Evolutionary conservation across 768 basidiomycete species (phyloP).

Genomic region (Ramaria sp.): DNA sequence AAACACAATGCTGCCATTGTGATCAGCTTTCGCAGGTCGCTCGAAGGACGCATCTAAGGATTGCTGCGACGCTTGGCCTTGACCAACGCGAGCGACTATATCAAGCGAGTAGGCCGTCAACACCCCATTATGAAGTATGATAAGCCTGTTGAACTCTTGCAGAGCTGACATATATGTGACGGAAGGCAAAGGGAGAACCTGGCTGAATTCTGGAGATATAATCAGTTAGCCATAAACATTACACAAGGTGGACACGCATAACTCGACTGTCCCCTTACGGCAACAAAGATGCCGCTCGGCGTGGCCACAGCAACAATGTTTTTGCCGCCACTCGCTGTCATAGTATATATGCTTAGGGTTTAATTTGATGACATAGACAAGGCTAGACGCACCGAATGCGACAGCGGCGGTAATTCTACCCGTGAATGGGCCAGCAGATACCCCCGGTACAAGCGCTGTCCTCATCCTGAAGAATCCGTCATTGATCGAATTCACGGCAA

Average conservation of each 20-base stretch:
- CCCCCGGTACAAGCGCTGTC: slow-evolving; percentile 23
- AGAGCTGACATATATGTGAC: slow-evolving; percentile 48
- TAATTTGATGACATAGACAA: background rate
- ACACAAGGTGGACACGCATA: background rate
- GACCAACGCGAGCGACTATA: slow-evolving; percentile 48
- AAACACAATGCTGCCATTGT: slow-evolving; percentile 39
- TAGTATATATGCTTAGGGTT: background rate
- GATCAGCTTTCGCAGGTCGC: slow-evolving; percentile 42
- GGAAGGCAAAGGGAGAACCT: slow-evolving; percentile 40
- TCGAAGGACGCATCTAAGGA: slow-evolving; percentile 50
- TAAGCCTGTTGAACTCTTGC: slow-evolving; percentile 50
- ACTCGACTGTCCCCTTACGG: slow-evolving; percentile 28
- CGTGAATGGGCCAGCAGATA: slow-evolving; percentile 28
- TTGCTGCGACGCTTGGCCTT: slow-evolving; percentile 34
- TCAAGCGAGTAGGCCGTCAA: slow-evolving; percentile 64
- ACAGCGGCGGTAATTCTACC: slow-evolving; percentile 52
- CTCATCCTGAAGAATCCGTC: slow-evolving; percentile 52
- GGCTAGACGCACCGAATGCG: slow-evolving; percentile 44
- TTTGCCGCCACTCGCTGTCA: slow-evolving; percentile 37
- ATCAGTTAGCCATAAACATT: background rate
- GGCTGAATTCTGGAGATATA: slow-evolving; percentile 39
- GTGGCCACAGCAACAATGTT: slow-evolving; percentile 58
- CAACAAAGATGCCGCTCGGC: slow-evolving; percentile 59
- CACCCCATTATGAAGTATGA: slow-evolving; percentile 50
- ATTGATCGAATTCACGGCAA: slow-evolving; percentile 45